A percentile compares a stretch with the other conserved stretches of the same genome.
phyloP scores from a whole-genome alignment of 2,329 filamentous ascomycete genomes.

The Polychaeton citri region DNA sequence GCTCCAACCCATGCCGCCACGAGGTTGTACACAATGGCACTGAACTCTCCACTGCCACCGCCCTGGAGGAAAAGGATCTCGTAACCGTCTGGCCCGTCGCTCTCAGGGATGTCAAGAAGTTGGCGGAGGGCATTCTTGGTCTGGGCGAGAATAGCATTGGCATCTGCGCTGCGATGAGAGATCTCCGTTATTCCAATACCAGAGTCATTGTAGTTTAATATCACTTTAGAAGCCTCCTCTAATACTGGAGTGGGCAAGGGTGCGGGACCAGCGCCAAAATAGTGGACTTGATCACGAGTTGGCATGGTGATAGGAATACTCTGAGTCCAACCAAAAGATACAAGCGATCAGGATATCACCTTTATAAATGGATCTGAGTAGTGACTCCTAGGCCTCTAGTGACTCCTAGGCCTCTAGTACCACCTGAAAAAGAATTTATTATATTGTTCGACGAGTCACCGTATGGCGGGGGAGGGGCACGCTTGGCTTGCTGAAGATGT shows the following conservation, averaged over 20 bases:
- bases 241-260: constrained; percentile 69
- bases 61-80: constrained; percentile 81
- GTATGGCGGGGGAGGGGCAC: background rate
- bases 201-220: constrained; percentile 68
- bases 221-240: constrained; percentile 58
- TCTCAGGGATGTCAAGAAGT: constrained; percentile 68
- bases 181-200: constrained; percentile 83
- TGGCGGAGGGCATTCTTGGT: constrained; percentile 60
- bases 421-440: background rate
- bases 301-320: too few relatives aligned
- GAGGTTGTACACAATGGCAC: constrained; percentile 71
- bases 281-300: constrained; percentile 59
- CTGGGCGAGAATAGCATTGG: constrained; percentile 64
- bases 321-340: too few relatives aligned
- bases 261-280: constrained; percentile 89
- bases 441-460: background rate
- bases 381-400: background rate
- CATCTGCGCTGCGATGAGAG: constrained; percentile 71
- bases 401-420: background rate
- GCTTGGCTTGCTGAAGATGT: too few relatives aligned
- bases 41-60: constrained; percentile 77
- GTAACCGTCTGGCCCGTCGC: constrained; percentile 69
- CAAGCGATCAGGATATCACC: background rate
- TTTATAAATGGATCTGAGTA: background rate
- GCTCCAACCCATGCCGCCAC: constrained; percentile 67